Conservation (phyloP, 768 basidiomycete genomes). For the Auricularia sp. region DNA sequence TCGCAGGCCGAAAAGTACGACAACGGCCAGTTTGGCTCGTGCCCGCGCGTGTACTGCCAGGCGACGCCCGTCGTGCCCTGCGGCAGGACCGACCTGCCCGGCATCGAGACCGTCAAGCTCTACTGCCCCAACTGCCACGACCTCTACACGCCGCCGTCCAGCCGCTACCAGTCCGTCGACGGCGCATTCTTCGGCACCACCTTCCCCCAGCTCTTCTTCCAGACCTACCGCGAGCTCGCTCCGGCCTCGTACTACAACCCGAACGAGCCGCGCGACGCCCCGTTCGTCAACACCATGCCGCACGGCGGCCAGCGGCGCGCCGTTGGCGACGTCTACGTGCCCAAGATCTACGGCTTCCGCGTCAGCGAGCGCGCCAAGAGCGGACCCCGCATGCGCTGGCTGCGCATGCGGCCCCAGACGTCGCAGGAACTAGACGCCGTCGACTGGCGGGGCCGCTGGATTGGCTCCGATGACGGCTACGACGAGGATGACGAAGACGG, state of each 20-base stretch:
- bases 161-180: conserved; percentile 91
- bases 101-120: conserved; percentile 93
- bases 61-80: conserved; percentile 87
- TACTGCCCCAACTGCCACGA: conserved; percentile 98
- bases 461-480: conserved; percentile 47
- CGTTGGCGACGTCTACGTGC: conserved; percentile 76
- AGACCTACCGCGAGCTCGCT: conserved; percentile 91
- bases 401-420: conserved; percentile 76
- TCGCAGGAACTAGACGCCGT: conserved; percentile 76
- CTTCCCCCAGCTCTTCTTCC: conserved; percentile 97
- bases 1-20: conserved; percentile 92
- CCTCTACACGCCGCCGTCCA: conserved; percentile 90
- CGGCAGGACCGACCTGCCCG: conserved; percentile 91
- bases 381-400: conserved; percentile 96
- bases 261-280: conserved; percentile 38
- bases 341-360: conserved; percentile 95
- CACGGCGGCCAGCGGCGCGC: conserved; percentile 86
- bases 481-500: conserved; percentile 69
- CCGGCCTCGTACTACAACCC: conserved; percentile 88
- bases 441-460: conserved; percentile 87
- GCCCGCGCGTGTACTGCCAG: conserved; percentile 91
- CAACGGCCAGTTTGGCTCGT: conserved; percentile 78
- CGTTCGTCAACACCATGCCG: conserved; percentile 81
- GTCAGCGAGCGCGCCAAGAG: conserved; percentile 91
- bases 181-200: conserved; percentile 99